Evolutionary conservation across 129 eudicot genomes (phyloP).

Genomic region (Silybum marianum): DNA sequence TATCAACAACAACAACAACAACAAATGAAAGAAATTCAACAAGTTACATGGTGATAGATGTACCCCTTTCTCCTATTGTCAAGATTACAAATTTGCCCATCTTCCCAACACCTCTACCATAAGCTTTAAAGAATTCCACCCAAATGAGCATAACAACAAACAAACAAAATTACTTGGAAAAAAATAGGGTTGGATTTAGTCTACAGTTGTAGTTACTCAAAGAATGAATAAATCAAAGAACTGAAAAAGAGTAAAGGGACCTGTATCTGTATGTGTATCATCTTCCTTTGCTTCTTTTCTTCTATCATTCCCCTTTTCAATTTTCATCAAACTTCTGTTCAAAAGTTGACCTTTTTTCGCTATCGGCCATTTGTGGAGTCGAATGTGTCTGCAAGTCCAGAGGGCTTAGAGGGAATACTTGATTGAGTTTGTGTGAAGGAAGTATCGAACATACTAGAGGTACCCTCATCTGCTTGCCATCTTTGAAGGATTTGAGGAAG

Average conservation of each 20-base stretch:
- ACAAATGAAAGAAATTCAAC: constrained; percentile 9
- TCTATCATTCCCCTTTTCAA: neutral
- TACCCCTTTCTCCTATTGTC: neutral
- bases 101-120: constrained; percentile 6
- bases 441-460: constrained; percentile 37
- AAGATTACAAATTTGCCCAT: constrained; percentile 16
- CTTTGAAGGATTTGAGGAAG: constrained; percentile 51
- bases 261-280: neutral
- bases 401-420: constrained; percentile 35
- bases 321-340: neutral
- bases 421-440: constrained; percentile 24
- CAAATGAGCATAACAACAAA: constrained; percentile 18
- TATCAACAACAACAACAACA: constrained; percentile 15
- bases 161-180: neutral
- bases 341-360: constrained; percentile 6
- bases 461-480: constrained; percentile 52
- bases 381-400: constrained; percentile 27
- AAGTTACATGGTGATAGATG: constrained; percentile 1
- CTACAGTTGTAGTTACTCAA: constrained; percentile 2
- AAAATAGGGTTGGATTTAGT: neutral
- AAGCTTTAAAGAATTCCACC: constrained; percentile 15
- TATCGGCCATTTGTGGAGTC: constrained; percentile 43
- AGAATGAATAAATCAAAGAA: constrained; percentile 35
- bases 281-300: neutral
- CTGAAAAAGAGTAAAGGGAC: neutral